These are phyloP conservation scores for Apiospora malaysiana DNA, from an alignment of 2,329 filamentous ascomycete genomes.

Conservation along the genomic window DNA sequence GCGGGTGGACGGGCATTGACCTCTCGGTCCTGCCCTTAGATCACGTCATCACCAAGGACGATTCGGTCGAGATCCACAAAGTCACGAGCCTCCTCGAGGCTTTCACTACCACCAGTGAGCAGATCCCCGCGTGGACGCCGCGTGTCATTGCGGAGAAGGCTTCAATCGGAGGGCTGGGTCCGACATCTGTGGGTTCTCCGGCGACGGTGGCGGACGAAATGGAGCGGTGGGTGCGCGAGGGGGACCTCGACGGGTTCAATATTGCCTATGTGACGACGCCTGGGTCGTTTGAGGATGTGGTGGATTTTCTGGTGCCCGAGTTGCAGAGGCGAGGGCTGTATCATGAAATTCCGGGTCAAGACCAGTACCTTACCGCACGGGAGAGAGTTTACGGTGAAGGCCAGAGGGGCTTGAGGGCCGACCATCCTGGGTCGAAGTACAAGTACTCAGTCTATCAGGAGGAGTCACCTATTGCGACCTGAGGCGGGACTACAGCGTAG, in stretches of 20 bases:
- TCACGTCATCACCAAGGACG: conserved; percentile 59
- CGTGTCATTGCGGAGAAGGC: conserved; percentile 48
- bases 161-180: conserved; percentile 45
- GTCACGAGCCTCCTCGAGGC: conserved; percentile 55
- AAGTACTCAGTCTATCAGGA: conserved; percentile 68
- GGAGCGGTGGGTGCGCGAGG: conserved; percentile 36
- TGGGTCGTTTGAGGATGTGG: conserved; percentile 37
- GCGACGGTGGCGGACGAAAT: conserved; percentile 36
- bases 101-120: conserved; percentile 54
- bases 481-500: background rate
- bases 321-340: conserved; percentile 37
- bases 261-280: conserved; percentile 37
- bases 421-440: conserved; percentile 64
- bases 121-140: conserved; percentile 51
- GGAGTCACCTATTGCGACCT: conserved; percentile 44
- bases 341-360: conserved; percentile 36
- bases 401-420: conserved; percentile 59
- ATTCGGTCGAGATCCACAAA: conserved; percentile 59
- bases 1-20: conserved; percentile 66
- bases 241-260: conserved; percentile 37
- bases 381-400: conserved; percentile 69
- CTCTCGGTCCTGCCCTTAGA: conserved; percentile 62
- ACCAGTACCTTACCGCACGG: conserved; percentile 53
- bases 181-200: conserved; percentile 33
- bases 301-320: conserved; percentile 37